phyloP scores from a whole-genome alignment of 768 basidiomycete genomes.

The Russula ochroleuca region DNA sequence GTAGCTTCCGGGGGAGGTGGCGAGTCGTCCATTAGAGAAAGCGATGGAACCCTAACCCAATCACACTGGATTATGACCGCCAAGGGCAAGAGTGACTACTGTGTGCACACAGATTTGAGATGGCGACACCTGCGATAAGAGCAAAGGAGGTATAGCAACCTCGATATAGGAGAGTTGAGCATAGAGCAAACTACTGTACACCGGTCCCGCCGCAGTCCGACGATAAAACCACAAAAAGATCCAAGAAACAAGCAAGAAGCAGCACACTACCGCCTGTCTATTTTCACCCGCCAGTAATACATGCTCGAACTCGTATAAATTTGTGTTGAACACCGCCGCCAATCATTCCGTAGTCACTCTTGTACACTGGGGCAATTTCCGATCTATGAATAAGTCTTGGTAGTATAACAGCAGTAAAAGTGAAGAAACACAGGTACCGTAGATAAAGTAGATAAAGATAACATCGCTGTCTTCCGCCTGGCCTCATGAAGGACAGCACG shows the following conservation, averaged over 20 bases:
- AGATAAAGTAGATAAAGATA: not conserved
- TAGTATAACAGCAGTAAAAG: not conserved
- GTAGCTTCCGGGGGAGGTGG: constrained; percentile 33
- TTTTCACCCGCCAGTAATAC: too few species aligned
- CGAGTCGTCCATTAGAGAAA: constrained; percentile 31
- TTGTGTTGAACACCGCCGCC: not conserved
- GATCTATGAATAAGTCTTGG: not conserved
- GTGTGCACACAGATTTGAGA: constrained; percentile 9
- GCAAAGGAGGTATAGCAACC: constrained; percentile 17
- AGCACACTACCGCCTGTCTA: too few species aligned
- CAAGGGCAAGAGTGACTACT: too few species aligned
- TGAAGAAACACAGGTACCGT: not conserved
- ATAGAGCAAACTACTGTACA: too few species aligned
- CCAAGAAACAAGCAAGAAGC: too few species aligned
- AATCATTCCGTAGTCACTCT: not conserved
- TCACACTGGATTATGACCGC: too few species aligned
- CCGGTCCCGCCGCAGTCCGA: too few species aligned
- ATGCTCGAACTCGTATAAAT: too few species aligned
- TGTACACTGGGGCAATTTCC: not conserved
- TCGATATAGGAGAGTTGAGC: too few species aligned
- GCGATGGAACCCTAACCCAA: constrained; percentile 5
- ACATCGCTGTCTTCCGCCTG: constrained; percentile 4
- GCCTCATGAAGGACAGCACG: constrained; percentile 21
- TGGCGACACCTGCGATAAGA: constrained; percentile 16
- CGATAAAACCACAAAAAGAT: too few species aligned